Evolutionary conservation across 1,284 basidiomycete genomes (phyloP).

Genomic region (Thelephora terrestris): DNA sequence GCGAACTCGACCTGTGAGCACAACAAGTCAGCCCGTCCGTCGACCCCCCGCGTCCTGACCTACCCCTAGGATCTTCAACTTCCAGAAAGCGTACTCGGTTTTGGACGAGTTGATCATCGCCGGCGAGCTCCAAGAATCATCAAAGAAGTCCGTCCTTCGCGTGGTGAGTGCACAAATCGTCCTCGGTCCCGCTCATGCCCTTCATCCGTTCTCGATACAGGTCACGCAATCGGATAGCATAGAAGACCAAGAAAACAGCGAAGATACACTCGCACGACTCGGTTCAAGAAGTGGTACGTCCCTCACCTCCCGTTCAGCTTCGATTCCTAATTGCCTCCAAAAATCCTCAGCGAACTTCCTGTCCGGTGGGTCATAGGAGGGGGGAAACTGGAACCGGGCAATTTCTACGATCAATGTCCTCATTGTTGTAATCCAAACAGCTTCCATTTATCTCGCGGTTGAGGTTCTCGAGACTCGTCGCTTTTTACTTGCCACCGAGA

Average conservation of each 20-base stretch:
- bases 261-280: conserved; percentile 63
- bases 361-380: no score
- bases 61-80: conserved; percentile 90
- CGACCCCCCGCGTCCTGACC: conserved; percentile 1
- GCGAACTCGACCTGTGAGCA: conserved; percentile 85
- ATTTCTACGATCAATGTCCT: no score
- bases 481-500: no score
- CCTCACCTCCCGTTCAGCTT: neutral
- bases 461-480: no score
- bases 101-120: conserved; percentile 97
- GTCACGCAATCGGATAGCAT: conserved; percentile 74
- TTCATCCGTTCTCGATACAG: conserved; percentile 29
- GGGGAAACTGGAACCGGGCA: no score
- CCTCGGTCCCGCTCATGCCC: conserved; percentile 55
- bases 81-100: conserved; percentile 95
- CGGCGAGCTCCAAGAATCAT: conserved; percentile 96
- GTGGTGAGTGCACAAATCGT: conserved; percentile 42
- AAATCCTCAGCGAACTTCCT: no score
- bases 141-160: conserved; percentile 93
- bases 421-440: no score
- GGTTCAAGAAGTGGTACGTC: conserved; percentile 17
- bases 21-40: no score
- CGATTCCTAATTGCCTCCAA: neutral
- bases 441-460: no score
- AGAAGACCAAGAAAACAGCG: conserved; percentile 73